Base-by-base conservation (phyloP, 768 basidiomycete genomes). In the Holtermannia corniformis region DNA sequence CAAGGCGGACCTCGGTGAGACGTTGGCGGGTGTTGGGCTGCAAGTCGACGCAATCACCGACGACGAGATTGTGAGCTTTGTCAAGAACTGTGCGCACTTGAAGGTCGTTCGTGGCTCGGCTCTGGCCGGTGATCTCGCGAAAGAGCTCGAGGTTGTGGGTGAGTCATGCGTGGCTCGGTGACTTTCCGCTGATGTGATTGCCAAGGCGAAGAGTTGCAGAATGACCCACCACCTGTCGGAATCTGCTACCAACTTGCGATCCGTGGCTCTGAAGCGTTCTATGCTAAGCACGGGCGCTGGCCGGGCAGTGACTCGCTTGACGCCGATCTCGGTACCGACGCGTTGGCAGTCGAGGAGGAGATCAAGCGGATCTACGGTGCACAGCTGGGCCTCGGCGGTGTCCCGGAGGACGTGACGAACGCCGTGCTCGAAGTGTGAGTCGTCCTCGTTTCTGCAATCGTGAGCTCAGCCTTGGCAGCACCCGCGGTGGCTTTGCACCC, bases 361-460 rank as follows among this genome's bases (percentile, higher is more conserved):
- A 28, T 58, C 4, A 21, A 58, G 43, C 14, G 44, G 28, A 42
- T 16, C 16, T 13, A 50, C 25, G 27, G 3, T 49, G n/a, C 37
- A 20, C 25, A 23, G 20, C 19, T 58, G 19, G n/a, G n/a, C n/a
- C n/a, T n/a, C n/a, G n/a, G n/a, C n/a, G n/a, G n/a, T n/a, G n/a
- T n/a, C n/a, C 47, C 50, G 4, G 57, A 61, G 12, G 44, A 58
- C 21, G 28, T 43, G 3, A 55, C 65, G 20, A 26, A 81, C 43
- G 74, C 32, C 7, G 32, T 85, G 14, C 86, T 85, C 42, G 90
- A 93, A 70, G 73, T 87, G 90, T 92, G 72, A 54, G 86, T 78
- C 4, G 1, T 44, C 42, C n/a, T n/a, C n/a, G 20, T 44, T 10
- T 55, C 54, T 27, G 16, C 42, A 25, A 28, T 44, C 21, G 13